Evolutionary conservation across 2,329 filamentous ascomycete genomes (phyloP).

Genomic region (Colletotrichum sp.): DNA sequence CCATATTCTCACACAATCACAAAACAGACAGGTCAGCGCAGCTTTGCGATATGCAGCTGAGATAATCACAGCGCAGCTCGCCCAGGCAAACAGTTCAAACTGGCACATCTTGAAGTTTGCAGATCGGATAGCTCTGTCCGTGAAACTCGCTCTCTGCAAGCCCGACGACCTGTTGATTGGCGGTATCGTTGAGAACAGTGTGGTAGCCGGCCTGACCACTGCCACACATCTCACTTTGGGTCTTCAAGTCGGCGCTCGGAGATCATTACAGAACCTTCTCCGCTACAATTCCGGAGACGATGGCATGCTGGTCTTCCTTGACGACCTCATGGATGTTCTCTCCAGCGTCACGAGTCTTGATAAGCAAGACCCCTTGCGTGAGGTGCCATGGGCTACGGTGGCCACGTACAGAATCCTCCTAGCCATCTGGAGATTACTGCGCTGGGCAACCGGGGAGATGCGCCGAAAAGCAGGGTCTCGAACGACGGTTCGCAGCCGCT

Average conservation of each 20-base stretch:
- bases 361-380: slow-evolving; percentile 19
- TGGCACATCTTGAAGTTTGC: slow-evolving; percentile 30
- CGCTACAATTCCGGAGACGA: slow-evolving; percentile 29
- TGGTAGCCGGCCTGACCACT: slow-evolving; percentile 34
- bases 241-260: slow-evolving; percentile 27
- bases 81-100: slow-evolving; percentile 5
- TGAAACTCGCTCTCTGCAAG: slow-evolving; percentile 33
- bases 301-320: slow-evolving; percentile 29
- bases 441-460: slow-evolving; percentile 30
- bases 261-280: slow-evolving; percentile 28
- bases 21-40: slow-evolving; percentile 31
- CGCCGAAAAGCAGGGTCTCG: slow-evolving; percentile 21
- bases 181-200: slow-evolving; percentile 36
- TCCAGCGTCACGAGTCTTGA: slow-evolving; percentile 14
- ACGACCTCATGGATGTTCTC: slow-evolving; percentile 27
- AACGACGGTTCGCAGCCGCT: slow-evolving; percentile 22
- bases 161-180: slow-evolving; percentile 37
- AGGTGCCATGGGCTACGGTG: slow-evolving; percentile 34
- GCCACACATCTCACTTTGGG: slow-evolving; percentile 32
- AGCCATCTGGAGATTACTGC: slow-evolving; percentile 32
- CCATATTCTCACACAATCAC: slow-evolving; percentile 35
- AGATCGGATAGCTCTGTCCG: slow-evolving; percentile 27
- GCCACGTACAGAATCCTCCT: slow-evolving; percentile 31
- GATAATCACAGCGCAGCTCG: slow-evolving; percentile 16
- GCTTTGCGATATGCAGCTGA: slow-evolving; percentile 27